Percentiles rank a stretch among this genome's conserved stretches.
phyloP scores from a whole-genome alignment of 176 grass and related monocot genomes.

The Oryza meridionalis region DNA sequence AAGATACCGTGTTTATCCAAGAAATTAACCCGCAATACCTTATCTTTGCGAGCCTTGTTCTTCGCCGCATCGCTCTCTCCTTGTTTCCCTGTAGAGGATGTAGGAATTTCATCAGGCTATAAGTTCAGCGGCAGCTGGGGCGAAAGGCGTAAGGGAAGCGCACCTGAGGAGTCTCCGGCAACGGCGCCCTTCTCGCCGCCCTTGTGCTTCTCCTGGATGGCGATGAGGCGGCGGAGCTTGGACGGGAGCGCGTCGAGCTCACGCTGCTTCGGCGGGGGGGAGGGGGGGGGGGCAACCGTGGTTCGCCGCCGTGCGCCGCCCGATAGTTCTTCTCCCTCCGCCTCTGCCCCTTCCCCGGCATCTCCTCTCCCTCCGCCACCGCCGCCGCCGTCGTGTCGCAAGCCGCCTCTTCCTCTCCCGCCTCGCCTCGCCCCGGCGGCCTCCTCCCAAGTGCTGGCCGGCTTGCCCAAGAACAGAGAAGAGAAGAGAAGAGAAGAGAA shows the following conservation, averaged over 20 bases:
- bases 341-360: conserved; percentile 74
- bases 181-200: neutral
- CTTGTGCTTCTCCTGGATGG: conserved; percentile 60
- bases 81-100: conserved; percentile 22
- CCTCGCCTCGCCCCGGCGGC: no score
- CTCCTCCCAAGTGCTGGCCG: no score
- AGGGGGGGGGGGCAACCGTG: no score
- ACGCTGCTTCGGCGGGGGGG: conserved; percentile 72
- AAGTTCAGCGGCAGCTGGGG: neutral
- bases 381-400: no score
- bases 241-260: conserved; percentile 85
- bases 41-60: conserved; percentile 22
- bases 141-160: neutral
- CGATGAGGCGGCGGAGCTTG: conserved; percentile 86
- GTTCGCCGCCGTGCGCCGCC: conserved; percentile 60
- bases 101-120: neutral
- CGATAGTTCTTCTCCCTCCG: conserved; percentile 92
- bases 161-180: conserved; percentile 30
- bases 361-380: conserved; percentile 27
- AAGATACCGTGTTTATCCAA: neutral
- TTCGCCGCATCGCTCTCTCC: conserved; percentile 9
- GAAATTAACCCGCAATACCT: conserved; percentile 18
- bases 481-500: no score
- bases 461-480: no score
- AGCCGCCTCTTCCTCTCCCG: no score